These are phyloP conservation scores for Furcasterigmium sp. DNA, from an alignment of 2,329 filamentous ascomycete species.

Conservation along the genomic window DNA sequence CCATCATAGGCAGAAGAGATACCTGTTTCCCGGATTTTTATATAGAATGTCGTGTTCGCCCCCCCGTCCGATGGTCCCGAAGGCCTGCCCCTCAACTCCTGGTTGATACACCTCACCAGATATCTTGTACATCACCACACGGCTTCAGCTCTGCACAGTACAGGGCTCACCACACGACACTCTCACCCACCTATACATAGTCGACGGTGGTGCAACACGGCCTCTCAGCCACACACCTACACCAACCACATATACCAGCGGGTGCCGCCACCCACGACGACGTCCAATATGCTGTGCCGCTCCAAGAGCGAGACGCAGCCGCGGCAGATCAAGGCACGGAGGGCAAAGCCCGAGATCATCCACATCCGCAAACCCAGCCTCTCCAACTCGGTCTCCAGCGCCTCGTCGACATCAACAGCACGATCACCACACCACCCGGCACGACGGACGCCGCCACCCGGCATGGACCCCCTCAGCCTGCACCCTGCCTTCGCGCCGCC, in stretches of 20 bases:
- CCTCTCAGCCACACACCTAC: not conserved
- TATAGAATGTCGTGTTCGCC: not conserved
- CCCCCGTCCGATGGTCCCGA: not conserved
- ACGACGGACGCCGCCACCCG: conserved; percentile 9
- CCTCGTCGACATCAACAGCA: conserved; percentile 10
- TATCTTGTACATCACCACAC: not conserved
- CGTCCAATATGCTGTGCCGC: not conserved
- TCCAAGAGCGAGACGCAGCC: conserved; percentile 1
- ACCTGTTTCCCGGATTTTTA: not conserved
- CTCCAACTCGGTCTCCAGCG: conserved; percentile 13
- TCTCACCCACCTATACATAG: not conserved
- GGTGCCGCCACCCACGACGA: conserved; percentile 4
- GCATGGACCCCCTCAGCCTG: conserved; percentile 12
- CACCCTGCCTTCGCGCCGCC: conserved; percentile 14
- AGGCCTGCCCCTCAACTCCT: not conserved
- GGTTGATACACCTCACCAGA: too few relatives aligned
- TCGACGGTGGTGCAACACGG: not conserved
- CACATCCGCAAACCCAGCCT: conserved; percentile 13
- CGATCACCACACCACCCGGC: conserved; percentile 5
- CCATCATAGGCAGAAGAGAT: not conserved
- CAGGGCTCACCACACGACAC: too few relatives aligned
- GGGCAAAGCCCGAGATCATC: conserved; percentile 7
- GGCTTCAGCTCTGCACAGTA: too few relatives aligned
- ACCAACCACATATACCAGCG: conserved; percentile 1
- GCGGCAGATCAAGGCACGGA: not conserved